Base-by-base conservation (phyloP, 2,329 filamentous ascomycete species). In the Sarocladiaceae sp. region DNA sequence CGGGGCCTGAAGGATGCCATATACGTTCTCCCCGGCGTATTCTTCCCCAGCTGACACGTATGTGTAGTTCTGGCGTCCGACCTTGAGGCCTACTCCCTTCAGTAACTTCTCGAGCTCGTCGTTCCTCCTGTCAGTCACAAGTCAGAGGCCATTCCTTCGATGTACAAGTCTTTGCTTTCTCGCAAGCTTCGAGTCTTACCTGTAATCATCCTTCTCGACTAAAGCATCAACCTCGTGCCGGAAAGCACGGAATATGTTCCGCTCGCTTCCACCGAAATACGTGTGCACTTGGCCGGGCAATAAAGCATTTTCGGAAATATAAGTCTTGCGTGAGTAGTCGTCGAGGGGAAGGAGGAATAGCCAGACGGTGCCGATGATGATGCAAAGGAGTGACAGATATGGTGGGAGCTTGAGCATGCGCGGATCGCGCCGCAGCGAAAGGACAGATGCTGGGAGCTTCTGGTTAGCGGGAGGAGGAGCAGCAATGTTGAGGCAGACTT, bases 291-390 rank as follows among this genome's bases (percentile, higher is more conserved):
- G 94, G 2, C 92, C 94, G 0, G 94, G 94, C 13, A 99, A 76
- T 29, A 99, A 83, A 11, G 94, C 94, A 67, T 99, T 99, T 69
- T 99, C 94, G 39, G 93, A 97, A 53, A 99, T 94, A 69, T 99
- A 99, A 1, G 93, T 99, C 55, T 82, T 80, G 58, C 94, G 84
- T 49, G 91, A 96, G 73, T 97, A 96, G 59, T 92, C 82, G 69
- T 97, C 82, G 51, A 97, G 78, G 2, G 94, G 94, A 1, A 99
- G 82, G 28, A 97, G 78, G 20, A 97, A 82, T 13, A 99, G 83
- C 90, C 93, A 99, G 60, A 83, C 81, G 52, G 97, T 81, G 51
- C 94, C 94, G 62, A 96, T 80, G 47, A 93, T 62, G 61, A 97
- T 84, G 70, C 88, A 95, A 36, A 96, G 74, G 50, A 90, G 79